Conservation (phyloP, 2,329 filamentous ascomycete species). For the Fusarium sp. region DNA sequence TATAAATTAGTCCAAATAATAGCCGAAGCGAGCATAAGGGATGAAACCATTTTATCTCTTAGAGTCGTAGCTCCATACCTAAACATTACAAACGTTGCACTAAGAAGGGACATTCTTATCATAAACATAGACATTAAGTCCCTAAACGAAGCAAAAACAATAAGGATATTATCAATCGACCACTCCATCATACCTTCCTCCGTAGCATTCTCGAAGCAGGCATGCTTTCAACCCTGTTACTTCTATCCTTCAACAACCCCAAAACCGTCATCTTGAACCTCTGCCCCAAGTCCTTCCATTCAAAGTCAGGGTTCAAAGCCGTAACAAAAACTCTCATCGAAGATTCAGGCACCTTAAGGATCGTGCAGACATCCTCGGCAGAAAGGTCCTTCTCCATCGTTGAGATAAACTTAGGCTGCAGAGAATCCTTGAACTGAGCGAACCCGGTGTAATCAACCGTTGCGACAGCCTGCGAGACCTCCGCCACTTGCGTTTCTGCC, state of each 20-base stretch:
- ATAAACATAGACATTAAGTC: not conserved
- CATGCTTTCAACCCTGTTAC: not conserved
- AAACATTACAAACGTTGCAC: accelerated
- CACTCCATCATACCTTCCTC: not conserved
- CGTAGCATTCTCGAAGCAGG: not conserved
- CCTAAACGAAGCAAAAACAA: not conserved
- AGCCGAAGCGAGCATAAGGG: too few relatives aligned
- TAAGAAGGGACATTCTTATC: accelerated
- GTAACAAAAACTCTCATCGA: not conserved
- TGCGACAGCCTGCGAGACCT: accelerated
- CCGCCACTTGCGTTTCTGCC: accelerated
- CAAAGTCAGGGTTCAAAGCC: constrained; percentile 9
- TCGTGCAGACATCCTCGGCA: constrained; percentile 9
- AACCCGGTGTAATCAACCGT: not conserved
- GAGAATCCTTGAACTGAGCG: not conserved
- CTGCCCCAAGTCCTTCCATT: constrained; percentile 3
- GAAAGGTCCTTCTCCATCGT: constrained; percentile 3
- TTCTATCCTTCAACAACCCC: not conserved
- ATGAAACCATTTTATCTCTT: too few relatives aligned
- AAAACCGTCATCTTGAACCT: constrained; percentile 13
- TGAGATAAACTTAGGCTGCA: not conserved
- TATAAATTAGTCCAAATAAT: not conserved
- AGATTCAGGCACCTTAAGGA: not conserved
- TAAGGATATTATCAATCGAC: accelerated
- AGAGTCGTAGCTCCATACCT: not conserved